These are phyloP conservation scores for Geotrichum europaeum DNA, from an alignment of 1,139 yeast species.

Conservation along the genomic window DNA sequence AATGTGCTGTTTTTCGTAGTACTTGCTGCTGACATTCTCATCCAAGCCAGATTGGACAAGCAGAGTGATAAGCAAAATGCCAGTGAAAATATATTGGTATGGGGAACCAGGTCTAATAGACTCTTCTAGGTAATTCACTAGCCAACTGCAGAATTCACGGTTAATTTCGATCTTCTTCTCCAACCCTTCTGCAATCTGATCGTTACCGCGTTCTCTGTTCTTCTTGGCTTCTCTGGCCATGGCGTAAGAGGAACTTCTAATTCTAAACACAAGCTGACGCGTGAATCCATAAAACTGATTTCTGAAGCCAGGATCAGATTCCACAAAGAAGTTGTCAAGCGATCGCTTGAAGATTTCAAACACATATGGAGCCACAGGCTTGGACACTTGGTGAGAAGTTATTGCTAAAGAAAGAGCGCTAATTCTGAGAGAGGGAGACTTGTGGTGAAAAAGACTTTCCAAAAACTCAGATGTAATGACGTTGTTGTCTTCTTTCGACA, in stretches of 20 bases:
- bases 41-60: slow-evolving; percentile 57
- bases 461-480: slow-evolving; percentile 38
- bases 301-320: slow-evolving; percentile 61
- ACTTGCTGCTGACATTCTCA: slow-evolving; percentile 35
- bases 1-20: slow-evolving; percentile 39
- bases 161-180: slow-evolving; percentile 23
- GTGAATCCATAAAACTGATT: slow-evolving; percentile 56
- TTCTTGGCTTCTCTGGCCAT: slow-evolving; percentile 45
- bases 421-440: slow-evolving; percentile 46
- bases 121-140: slow-evolving; percentile 39
- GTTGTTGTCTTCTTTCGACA: slow-evolving; percentile 39
- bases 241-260: slow-evolving; percentile 62
- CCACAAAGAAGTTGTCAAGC: slow-evolving; percentile 49
- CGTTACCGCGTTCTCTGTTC: slow-evolving; percentile 23
- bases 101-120: slow-evolving; percentile 62
- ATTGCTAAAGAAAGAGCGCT: slow-evolving; percentile 57
- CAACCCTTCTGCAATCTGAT: slow-evolving; percentile 18
- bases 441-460: slow-evolving; percentile 41
- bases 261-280: slow-evolving; percentile 54
- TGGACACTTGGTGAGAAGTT: slow-evolving; percentile 55
- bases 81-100: slow-evolving; percentile 53
- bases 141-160: slow-evolving; percentile 41
- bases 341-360: slow-evolving; percentile 42
- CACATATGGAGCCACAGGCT: slow-evolving; percentile 44
- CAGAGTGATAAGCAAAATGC: slow-evolving; percentile 45